Evolutionary conservation across 2,329 filamentous ascomycete genomes (phyloP), one percentile per base, ranked within the genome.

Genomic region (Colletotrichum sp.): DNA sequence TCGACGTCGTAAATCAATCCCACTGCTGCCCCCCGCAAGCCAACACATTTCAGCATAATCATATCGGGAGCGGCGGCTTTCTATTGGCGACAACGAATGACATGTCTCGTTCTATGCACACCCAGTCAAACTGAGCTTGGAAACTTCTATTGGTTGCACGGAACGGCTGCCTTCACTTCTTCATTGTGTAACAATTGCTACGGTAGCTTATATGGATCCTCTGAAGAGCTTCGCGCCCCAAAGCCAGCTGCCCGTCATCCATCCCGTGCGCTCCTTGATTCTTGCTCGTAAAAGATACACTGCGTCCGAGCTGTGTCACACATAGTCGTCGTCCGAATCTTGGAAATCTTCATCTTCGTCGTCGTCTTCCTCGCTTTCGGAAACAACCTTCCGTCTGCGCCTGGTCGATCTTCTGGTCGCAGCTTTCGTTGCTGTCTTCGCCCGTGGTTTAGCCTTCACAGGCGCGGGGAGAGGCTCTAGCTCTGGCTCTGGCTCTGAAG

Each of bases 301-400:
- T 60, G 27, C 57, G 30, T 60, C 60, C 60, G 19, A 32, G 22
- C 27, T 15, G 65, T 34, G 8, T 73, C 28, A 75, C 39, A 64
- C 34, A n/a, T 71, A 76, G 36, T 73, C 65, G n/a, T 63, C 74
- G 60, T 76, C 75, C 22, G 68, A 77, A 19, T 66, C 73, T 28
- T 60, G 39, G 16, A 72, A 71, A 5, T 72, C 64, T n/a, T 69
- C 75, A 22, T 66, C 32, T 22, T 63, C 72, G 5, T 72, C 72
- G 3, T 71, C 76, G 15, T 77, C 76, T 13, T 76, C 69, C 61
- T 77, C 76, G 22, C 68, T 76, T 9, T 73, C 52, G 8, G 65
- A 27, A 6, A 76, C 16, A 15, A 52, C 65, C 57, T 60, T 69
- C 22, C 25, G 68, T 34, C 73, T 64, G 8, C 76, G 68, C 48